Conservation (phyloP, 768 basidiomycete genomes). For the Xerocomellus intermedius region DNA sequence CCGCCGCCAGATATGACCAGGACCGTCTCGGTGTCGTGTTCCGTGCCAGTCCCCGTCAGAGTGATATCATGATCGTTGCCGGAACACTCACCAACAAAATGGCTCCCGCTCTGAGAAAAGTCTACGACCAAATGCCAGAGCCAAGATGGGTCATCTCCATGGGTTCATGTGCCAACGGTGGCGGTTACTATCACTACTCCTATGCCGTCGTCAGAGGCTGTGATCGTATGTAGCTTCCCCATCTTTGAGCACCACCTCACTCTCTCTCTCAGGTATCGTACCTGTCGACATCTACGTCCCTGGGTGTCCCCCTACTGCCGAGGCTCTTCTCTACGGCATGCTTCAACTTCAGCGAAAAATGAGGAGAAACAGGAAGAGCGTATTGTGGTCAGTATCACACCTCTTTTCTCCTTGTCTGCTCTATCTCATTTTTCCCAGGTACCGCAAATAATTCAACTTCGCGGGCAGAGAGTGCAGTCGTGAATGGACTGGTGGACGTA, state of each 20-base stretch:
- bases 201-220: slow-evolving; percentile 99
- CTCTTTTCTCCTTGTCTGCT: background rate
- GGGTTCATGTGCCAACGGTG: slow-evolving; percentile 99
- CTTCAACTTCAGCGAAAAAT: slow-evolving; percentile 96
- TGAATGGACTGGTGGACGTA: slow-evolving; percentile 15
- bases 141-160: slow-evolving; percentile 99
- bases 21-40: slow-evolving; percentile 97
- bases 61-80: slow-evolving; percentile 98
- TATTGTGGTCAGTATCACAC: slow-evolving; percentile 64
- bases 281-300: slow-evolving; percentile 99
- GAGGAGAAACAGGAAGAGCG: slow-evolving; percentile 81
- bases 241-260: slow-evolving; percentile 10
- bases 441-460: slow-evolving; percentile 23
- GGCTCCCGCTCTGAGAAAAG: slow-evolving; percentile 96
- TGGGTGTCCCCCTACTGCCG: slow-evolving; percentile 93
- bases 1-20: slow-evolving; percentile 97
- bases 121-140: slow-evolving; percentile 98
- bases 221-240: slow-evolving; percentile 65
- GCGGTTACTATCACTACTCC: slow-evolving; percentile 96
- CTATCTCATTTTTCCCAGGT: slow-evolving; percentile 16
- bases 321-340: slow-evolving; percentile 96
- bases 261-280: slow-evolving; percentile 66
- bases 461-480: background rate
- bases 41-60: slow-evolving; percentile 97
- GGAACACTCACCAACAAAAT: slow-evolving; percentile 99